Percentiles rank a stretch among this genome's conserved stretches.
Evolutionary conservation across 192 early-diverging fungal genomes (phyloP).

Genomic region (Umbelopsis vinacea): DNA sequence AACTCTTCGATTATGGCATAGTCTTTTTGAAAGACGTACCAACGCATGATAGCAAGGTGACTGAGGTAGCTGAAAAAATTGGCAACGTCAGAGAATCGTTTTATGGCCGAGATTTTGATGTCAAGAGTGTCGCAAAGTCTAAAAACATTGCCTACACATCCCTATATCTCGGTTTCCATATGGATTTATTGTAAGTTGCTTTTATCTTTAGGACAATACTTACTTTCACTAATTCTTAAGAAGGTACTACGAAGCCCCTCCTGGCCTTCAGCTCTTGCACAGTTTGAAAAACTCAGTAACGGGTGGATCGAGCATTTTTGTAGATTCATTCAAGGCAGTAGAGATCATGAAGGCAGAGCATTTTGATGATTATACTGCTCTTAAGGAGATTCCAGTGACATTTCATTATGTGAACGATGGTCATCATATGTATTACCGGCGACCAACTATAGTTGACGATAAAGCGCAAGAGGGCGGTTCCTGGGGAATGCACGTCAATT

Average conservation of each 20-base stretch:
- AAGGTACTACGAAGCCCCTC: conserved; percentile 81
- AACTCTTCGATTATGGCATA: conserved; percentile 70
- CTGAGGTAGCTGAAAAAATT: conserved; percentile 64
- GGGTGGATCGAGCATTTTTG: conserved; percentile 76
- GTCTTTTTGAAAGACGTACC: conserved; percentile 71
- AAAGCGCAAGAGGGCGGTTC: conserved; percentile 38
- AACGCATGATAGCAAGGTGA: conserved; percentile 57
- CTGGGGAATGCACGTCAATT: conserved; percentile 65
- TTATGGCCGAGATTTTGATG: conserved; percentile 80
- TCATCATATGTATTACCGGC: conserved; percentile 73
- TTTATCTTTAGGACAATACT: not conserved
- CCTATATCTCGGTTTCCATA: conserved; percentile 80
- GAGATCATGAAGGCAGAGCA: conserved; percentile 56
- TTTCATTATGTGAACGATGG: conserved; percentile 83
- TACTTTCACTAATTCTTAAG: not conserved
- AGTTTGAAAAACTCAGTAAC: conserved; percentile 75
- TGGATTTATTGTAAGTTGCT: conserved; percentile 79
- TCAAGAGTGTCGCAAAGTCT: conserved; percentile 72
- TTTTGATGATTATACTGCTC: conserved; percentile 64
- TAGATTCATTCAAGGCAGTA: conserved; percentile 74
- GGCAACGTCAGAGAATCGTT: conserved; percentile 74
- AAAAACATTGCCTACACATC: conserved; percentile 88
- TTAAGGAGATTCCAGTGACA: conserved; percentile 65
- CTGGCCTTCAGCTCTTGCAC: conserved; percentile 82
- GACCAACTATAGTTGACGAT: conserved; percentile 64